Evolutionary conservation across 495 filamentous ascomycete species (phyloP).

Genomic region (Filosporella fistucella): DNA sequence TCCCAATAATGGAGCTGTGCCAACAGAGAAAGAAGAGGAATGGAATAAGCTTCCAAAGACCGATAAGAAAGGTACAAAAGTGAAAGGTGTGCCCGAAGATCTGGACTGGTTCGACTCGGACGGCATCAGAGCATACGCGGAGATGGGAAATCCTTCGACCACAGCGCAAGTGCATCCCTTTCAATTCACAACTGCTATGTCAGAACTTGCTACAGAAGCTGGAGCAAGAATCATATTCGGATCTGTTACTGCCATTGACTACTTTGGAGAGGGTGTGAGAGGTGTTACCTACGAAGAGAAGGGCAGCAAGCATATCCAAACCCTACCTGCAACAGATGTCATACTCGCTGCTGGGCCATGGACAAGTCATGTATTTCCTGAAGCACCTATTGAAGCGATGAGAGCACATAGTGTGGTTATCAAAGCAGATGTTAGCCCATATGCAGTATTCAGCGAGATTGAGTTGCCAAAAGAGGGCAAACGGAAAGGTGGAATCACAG

Average conservation of each 20-base stretch:
- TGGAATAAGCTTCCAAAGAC: constrained; percentile 71
- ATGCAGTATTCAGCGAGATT: constrained; percentile 90
- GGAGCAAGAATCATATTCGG: constrained; percentile 71
- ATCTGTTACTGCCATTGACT: constrained; percentile 58
- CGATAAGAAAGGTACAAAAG: constrained; percentile 57
- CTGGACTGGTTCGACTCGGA: constrained; percentile 82
- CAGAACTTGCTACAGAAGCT: constrained; percentile 67
- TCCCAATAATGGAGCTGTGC: neutral
- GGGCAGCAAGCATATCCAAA: constrained; percentile 45
- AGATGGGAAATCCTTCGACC: constrained; percentile 74
- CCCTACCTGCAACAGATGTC: constrained; percentile 73
- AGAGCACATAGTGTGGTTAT: constrained; percentile 92
- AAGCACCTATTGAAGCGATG: constrained; percentile 72
- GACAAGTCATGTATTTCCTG: constrained; percentile 70
- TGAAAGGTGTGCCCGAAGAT: constrained; percentile 65
- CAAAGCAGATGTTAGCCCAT: constrained; percentile 71
- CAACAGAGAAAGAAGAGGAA: constrained; percentile 26
- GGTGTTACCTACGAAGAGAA: constrained; percentile 75
- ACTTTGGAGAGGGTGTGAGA: constrained; percentile 46
- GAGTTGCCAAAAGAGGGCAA: constrained; percentile 58
- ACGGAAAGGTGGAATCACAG: constrained; percentile 52
- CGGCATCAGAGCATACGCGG: constrained; percentile 63
- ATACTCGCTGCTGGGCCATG: constrained; percentile 87
- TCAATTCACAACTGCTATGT: constrained; percentile 86
- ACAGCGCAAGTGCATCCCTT: constrained; percentile 96